A percentile compares a stretch with the other conserved stretches of the same genome.
Evolutionary conservation across 371 early-diverging fungal species (phyloP).

Genomic region (Mortierella sp.): DNA sequence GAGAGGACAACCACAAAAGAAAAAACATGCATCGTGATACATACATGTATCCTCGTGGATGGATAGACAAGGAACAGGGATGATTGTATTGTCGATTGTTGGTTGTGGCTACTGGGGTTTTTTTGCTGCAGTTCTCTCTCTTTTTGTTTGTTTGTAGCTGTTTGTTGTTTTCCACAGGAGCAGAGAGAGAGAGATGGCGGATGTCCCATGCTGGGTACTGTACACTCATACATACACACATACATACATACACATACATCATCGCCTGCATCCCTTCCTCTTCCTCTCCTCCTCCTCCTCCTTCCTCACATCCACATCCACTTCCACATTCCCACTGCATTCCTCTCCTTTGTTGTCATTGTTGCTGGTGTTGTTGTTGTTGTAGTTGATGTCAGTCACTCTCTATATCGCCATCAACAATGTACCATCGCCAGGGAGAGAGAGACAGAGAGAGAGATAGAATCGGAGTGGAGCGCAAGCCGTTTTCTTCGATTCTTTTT

Average conservation of each 20-base stretch:
- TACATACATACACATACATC: not conserved
- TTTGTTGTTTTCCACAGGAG: not conserved
- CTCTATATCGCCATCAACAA: too few species aligned
- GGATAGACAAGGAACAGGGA: not conserved
- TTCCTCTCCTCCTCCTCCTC: not conserved
- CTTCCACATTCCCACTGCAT: too few species aligned
- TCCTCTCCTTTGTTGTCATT: too few species aligned
- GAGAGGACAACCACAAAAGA: not conserved
- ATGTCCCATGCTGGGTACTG: conserved; percentile 3
- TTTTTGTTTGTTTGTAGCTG: not conserved
- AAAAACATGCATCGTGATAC: not conserved
- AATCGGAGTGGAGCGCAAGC: too few species aligned
- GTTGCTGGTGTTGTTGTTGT: not conserved
- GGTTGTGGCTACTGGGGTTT: not conserved
- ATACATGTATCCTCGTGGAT: not conserved
- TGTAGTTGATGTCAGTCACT: too few species aligned
- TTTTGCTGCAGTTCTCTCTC: not conserved
- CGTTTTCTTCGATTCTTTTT: not conserved
- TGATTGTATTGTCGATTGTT: not conserved
- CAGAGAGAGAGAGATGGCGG: not conserved
- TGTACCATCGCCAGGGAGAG: too few species aligned
- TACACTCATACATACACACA: not conserved
- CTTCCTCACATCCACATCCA: too few species aligned
- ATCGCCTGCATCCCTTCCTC: not conserved
- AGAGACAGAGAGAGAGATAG: too few species aligned